A percentile compares a stretch with the other conserved stretches of the same genome.
Evolutionary conservation across 1,284 basidiomycete genomes (phyloP).

Genomic region (Violaceomyces palustris): DNA sequence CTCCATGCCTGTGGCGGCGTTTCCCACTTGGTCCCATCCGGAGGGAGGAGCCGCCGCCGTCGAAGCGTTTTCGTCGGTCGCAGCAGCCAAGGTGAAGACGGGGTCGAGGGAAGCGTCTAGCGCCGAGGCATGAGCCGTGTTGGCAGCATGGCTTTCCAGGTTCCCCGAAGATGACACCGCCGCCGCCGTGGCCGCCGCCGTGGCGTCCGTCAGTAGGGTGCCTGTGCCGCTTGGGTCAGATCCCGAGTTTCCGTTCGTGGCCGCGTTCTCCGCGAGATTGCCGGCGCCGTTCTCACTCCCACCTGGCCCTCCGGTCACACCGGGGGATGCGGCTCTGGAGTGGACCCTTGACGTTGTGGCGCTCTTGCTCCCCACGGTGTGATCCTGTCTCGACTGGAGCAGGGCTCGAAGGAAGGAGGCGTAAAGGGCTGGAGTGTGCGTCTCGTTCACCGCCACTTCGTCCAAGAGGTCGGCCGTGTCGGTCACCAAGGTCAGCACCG

Average conservation of each 20-base stretch:
- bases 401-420: conserved; percentile 42
- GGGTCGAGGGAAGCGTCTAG: neutral
- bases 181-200: too few relatives aligned
- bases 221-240: too few relatives aligned
- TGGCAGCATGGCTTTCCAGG: neutral
- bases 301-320: too few relatives aligned
- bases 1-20: conserved; percentile 13
- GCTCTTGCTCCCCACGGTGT: conserved; percentile 26
- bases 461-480: conserved; percentile 65
- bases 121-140: neutral
- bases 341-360: too few relatives aligned
- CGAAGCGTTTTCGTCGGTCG: neutral
- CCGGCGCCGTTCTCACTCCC: too few relatives aligned
- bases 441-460: conserved; percentile 42
- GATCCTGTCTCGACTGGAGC: conserved; percentile 39
- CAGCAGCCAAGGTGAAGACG: neutral
- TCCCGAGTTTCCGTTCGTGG: too few relatives aligned
- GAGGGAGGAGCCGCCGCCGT: conserved; percentile 1
- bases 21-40: neutral
- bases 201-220: too few relatives aligned
- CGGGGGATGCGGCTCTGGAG: neutral
- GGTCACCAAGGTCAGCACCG: conserved; percentile 68
- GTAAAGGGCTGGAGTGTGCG: conserved; percentile 47
- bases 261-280: too few relatives aligned
- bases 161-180: neutral